Conservation (phyloP, 352 stramenopile species). For the Phytophthora europaea region DNA sequence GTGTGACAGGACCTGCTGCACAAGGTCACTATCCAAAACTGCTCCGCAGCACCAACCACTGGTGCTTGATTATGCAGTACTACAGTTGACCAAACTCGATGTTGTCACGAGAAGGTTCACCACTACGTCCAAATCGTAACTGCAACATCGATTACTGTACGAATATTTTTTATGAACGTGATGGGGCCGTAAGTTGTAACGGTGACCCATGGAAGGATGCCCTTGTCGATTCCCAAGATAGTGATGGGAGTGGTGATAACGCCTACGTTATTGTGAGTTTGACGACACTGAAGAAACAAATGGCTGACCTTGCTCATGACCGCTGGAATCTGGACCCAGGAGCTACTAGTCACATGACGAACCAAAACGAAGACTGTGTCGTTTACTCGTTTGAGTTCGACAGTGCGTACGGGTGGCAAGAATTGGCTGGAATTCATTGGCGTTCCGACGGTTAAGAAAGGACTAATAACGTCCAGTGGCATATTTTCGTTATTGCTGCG, state of each 20-base stretch:
- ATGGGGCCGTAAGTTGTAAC: too few species aligned
- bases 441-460: slow-evolving; percentile 7
- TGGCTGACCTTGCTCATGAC: background rate
- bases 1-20: too few species aligned
- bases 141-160: too few species aligned
- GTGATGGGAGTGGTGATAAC: background rate
- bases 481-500: background rate
- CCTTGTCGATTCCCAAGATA: too few species aligned
- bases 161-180: too few species aligned
- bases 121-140: too few species aligned
- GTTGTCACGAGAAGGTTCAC: too few species aligned
- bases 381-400: slow-evolving; percentile 7
- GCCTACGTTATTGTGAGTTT: background rate
- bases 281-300: background rate
- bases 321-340: slow-evolving; percentile 17
- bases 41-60: too few species aligned
- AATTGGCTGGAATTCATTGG: slow-evolving; percentile 1
- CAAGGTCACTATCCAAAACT: too few species aligned
- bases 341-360: slow-evolving; percentile 16
- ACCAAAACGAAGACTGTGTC: slow-evolving; percentile 10
- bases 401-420: slow-evolving; percentile 11
- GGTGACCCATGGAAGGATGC: too few species aligned
- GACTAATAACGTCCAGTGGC: slow-evolving; percentile 1
- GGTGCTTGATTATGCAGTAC: too few species aligned
- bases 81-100: too few species aligned